Evolutionary conservation across 2,329 filamentous ascomycete species (phyloP), one percentile per base, ranked within the genome.

Genomic region (Trichoderma oligosporum): DNA sequence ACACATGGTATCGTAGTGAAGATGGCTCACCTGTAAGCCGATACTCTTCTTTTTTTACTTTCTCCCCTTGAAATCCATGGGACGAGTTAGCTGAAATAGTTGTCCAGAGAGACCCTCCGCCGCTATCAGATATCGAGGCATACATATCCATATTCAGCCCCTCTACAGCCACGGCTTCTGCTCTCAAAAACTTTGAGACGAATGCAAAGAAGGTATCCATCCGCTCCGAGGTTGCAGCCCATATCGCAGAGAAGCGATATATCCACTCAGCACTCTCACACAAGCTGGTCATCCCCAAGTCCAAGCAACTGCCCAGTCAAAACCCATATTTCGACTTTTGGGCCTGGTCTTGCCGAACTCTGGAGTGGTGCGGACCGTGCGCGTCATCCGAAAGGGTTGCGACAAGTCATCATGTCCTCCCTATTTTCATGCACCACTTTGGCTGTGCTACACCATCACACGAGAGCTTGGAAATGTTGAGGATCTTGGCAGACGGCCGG

Each of bases 401-500:
- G 52, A 79, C 76, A 59, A 81, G 80, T 48, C 88, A 91, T 71
- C 86, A 87, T 63, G 76, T 89, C 6, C 77, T 91, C 7, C 87
- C 87, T 2, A 76, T 91, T 16, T 77, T 90, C 56, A 91, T 90
- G 78, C 87, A 91, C 72, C 87, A 91, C 70, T 91, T 91, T 69
- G 87, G 87, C 49, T 91, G 87, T 71, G 81, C 82, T 1, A 84
- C 84, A 18, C 88, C 88, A 0, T 82, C 81, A 8, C 86, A 87
- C 68, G 85, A 89, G 64, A 77, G 81, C 1, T 73, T 91, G 11
- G 74, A 80, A 60, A 74, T 87, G 20, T 77, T 91, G 29, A 78
- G 78, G 33, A 74, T 79, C 46, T 68, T 88, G 2, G 77, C 81
- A 5, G 77, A 76, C 1, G 76, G 76, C 3, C 74, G 80, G 5